These are phyloP conservation scores for Erodium texanum DNA, from an alignment of 441 rosid species.

Conservation along the genomic window DNA sequence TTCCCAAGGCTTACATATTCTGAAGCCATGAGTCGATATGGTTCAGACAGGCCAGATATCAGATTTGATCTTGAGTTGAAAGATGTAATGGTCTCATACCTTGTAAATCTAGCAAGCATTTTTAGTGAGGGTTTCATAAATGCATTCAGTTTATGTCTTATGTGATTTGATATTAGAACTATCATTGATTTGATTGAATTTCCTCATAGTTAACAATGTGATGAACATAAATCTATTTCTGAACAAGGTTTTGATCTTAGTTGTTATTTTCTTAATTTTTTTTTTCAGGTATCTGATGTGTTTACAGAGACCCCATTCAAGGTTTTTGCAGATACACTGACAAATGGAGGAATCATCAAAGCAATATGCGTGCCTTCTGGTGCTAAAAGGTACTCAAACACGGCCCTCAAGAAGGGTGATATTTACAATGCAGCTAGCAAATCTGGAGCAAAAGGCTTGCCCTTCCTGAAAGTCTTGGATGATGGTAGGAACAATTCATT, in stretches of 20 bases:
- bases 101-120: constrained; percentile 1
- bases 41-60: constrained; percentile 90
- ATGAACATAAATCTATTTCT: not conserved
- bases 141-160: not conserved
- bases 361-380: constrained; percentile 71
- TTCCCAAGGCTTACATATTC: constrained; percentile 86
- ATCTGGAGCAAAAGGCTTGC: constrained; percentile 92
- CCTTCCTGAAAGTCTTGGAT: constrained; percentile 80
- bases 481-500: constrained; percentile 36
- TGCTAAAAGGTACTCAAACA: constrained; percentile 64
- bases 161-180: not conserved
- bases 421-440: constrained; percentile 62
- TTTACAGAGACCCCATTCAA: constrained; percentile 57
- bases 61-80: constrained; percentile 86
- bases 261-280: not conserved
- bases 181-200: too few relatives aligned
- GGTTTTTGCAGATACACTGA: constrained; percentile 63
- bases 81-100: constrained; percentile 44
- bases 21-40: constrained; percentile 77
- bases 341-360: constrained; percentile 67
- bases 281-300: constrained; percentile 70
- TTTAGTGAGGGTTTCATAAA: not conserved
- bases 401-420: constrained; percentile 88
- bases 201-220: too few relatives aligned
- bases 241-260: too few relatives aligned